Percentiles rank a stretch among this genome's conserved stretches.
phyloP scores from a whole-genome alignment of 2,329 filamentous ascomycete species.

The Pleurostoma richardsiae region DNA sequence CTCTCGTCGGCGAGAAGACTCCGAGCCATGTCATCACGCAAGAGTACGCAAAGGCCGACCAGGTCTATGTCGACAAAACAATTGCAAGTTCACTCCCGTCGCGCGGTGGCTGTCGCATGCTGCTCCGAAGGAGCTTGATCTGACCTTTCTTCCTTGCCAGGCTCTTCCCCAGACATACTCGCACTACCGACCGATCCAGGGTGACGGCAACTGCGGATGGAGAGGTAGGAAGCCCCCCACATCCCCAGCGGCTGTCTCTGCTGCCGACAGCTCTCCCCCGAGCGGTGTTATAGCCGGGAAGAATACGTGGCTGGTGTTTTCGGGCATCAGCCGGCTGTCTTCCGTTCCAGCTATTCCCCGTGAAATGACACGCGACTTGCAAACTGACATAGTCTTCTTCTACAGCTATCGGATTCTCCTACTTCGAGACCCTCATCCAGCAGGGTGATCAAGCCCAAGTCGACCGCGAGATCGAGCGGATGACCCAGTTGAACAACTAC shows the following conservation, averaged over 20 bases:
- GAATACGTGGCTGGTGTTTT: background rate
- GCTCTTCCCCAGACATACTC: constrained; percentile 78
- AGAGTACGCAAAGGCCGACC: constrained; percentile 86
- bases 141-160: constrained; percentile 36
- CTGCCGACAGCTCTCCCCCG: too few relatives aligned
- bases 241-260: too few relatives aligned
- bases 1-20: constrained; percentile 73
- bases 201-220: constrained; percentile 97
- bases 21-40: constrained; percentile 72
- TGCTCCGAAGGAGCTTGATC: constrained; percentile 4
- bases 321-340: background rate
- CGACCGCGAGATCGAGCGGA: constrained; percentile 64
- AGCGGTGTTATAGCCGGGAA: too few relatives aligned
- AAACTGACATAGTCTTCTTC: constrained; percentile 5
- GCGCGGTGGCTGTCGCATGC: background rate
- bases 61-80: constrained; percentile 81
- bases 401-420: constrained; percentile 83
- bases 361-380: too few relatives aligned
- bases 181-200: constrained; percentile 80
- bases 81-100: constrained; percentile 50
- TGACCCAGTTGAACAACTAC: constrained; percentile 66
- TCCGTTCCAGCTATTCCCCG: too few relatives aligned
- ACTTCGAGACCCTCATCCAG: constrained; percentile 80
- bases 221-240: constrained; percentile 65
- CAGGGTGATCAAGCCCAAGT: constrained; percentile 60